Conservation (phyloP, 2,329 filamentous ascomycete genomes). For the Biscogniauxia marginata region DNA sequence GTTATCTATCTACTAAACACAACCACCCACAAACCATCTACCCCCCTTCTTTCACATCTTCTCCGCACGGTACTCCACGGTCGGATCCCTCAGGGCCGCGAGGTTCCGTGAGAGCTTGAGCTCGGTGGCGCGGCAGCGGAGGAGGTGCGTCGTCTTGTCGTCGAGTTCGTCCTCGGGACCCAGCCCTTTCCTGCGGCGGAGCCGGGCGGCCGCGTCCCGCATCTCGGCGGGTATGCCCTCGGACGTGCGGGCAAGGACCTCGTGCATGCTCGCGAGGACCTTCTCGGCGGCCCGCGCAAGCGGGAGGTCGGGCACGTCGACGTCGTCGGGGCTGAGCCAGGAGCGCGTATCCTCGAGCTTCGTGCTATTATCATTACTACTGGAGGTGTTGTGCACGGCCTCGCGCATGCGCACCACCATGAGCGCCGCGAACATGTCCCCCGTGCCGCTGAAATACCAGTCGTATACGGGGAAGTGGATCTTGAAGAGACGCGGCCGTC, state of each 20-base stretch:
- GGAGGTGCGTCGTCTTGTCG: slow-evolving; percentile 61
- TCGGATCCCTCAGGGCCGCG: slow-evolving; percentile 64
- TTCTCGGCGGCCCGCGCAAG: slow-evolving; percentile 81
- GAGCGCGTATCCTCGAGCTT: slow-evolving; percentile 42
- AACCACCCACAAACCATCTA: background rate
- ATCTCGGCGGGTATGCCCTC: slow-evolving; percentile 57
- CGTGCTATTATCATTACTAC: slow-evolving; percentile 1
- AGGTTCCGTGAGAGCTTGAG: slow-evolving; percentile 78
- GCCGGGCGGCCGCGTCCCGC: slow-evolving; percentile 41
- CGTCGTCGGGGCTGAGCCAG: slow-evolving; percentile 77
- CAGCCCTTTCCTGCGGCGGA: slow-evolving; percentile 30
- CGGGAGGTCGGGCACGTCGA: slow-evolving; percentile 69
- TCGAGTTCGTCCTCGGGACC: slow-evolving; percentile 45
- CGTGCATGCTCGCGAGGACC: slow-evolving; percentile 90
- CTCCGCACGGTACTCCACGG: slow-evolving; percentile 60
- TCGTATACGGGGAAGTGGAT: slow-evolving; percentile 85
- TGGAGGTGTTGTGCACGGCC: slow-evolving; percentile 54
- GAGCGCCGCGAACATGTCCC: slow-evolving; percentile 96
- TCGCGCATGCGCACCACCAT: slow-evolving; percentile 86
- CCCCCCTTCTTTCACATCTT: slow-evolving; percentile 37
- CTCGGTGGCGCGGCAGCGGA: slow-evolving; percentile 82
- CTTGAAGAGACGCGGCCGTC: slow-evolving; percentile 78
- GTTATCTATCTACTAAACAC: background rate
- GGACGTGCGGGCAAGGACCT: slow-evolving; percentile 70
- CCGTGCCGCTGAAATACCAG: slow-evolving; percentile 93